Evolutionary conservation across 164 flowering plant genomes (phyloP), one percentile per base, ranked within the genome.

Genomic region (Litsea cubeba): DNA sequence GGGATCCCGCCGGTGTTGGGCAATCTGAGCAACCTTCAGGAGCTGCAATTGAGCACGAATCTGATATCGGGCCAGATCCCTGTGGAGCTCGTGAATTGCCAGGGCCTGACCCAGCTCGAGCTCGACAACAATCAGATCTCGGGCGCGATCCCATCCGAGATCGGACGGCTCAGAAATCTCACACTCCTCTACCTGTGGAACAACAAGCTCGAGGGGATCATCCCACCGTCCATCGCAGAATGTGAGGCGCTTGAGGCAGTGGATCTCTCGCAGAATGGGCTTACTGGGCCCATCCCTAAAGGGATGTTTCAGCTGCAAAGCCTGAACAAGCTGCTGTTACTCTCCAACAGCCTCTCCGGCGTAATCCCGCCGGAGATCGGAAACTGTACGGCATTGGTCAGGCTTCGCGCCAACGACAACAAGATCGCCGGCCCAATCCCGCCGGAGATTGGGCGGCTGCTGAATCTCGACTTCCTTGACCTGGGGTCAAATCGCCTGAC

Each of bases 341-440:
- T 96, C 15, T 90, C 97, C 23, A 94, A 96, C 80, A 86, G 86
- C 49, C 81, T 96, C 62, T 85, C 97, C 0, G 97, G 98, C 1
- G 89, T 84, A 49, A 83, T 96, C 72, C 99, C 97, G 4, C 88
- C 93, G 5, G 95, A 94, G 60, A 82, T 96, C 20, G 98, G 98
- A 54, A 96, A 92, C 82, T 91, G 97, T 81, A 84, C 89, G 0
- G 85, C 78, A 25, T 76, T 94, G 77, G 80, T 87, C 71, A 82
- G 97, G 75, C 78, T 94, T 24, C 79, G 98, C 24, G 71, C 91
- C 23, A 87, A 82, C 69, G 74, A 75, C 32, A 96, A 96, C 76
- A 83, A 82, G 79, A 79, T 96, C 22, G 82, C 80, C 3, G 97
- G 97, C 46, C 82, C 82, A 76, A 78, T 96, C 80, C 99, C 99